Evolutionary conservation across 1,139 yeast genomes (phyloP), one percentile per base, ranked within the genome.

Genomic region (Nakaseomyces glabratus): DNA sequence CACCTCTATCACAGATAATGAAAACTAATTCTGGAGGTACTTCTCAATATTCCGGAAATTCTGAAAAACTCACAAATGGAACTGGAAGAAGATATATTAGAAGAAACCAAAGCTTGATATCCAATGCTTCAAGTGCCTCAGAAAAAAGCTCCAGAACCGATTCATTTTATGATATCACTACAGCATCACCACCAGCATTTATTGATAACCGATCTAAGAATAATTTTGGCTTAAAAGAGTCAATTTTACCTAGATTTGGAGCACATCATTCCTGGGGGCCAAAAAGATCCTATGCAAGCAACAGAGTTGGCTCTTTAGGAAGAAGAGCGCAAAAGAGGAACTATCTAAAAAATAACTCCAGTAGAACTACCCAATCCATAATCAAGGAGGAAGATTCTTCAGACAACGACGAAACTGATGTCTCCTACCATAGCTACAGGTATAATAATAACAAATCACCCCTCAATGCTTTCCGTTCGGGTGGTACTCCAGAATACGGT

Each of bases 201-300:
- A 41, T 44, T 39, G 48, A 45, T 18, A 38, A 49, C 16, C 39
- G 51, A 20, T 43, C 42, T 5, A 42, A 41, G 13, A 42, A 37
- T 12, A 33, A 42, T n/a, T 33, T 43, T 3, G 33, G 45, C 2
- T 36, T 43, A 5, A 47, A 47, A 18, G 57, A 52, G 18, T 49
- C 59, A 4, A 48, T 48, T 1, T 40, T 47, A n/a, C 56, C 58
- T 1, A 39, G 49, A 7, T 42, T 49, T 34, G 55, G 48, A 5
- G 37, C 46, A 1, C 48, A 46, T 16, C 38, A 49, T 19, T 38
- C 51, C 10, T 44, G 57, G 49, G 38, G 44, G n/a, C 41, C 53
- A 58, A 68, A 58, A 62, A 65, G 63, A 56, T 73, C 51, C 57
- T 73, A 60, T 2, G 63, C 66, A 11, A 42, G 60, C 7, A 61